Conservation (phyloP, 1,139 yeast genomes). For the Taphrina deformans region DNA sequence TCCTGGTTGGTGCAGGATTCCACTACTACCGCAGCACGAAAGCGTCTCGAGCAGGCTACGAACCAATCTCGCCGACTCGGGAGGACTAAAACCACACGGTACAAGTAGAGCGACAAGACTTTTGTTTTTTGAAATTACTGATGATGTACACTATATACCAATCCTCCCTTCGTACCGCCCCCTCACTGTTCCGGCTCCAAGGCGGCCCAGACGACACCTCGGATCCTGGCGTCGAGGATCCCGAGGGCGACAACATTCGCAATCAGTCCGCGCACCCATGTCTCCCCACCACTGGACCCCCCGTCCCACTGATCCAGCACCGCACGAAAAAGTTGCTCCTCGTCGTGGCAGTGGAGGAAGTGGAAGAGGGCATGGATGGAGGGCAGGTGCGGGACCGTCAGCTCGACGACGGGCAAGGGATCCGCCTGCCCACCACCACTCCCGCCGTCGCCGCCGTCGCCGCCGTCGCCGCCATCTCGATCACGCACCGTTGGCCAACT, state of each 20-base stretch:
- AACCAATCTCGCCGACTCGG: neutral
- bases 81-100: neutral
- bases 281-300: neutral
- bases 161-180: no score
- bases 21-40: neutral
- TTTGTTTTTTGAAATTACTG: neutral
- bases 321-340: neutral
- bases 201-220: constrained; percentile 15
- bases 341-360: constrained; percentile 7
- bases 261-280: neutral
- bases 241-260: constrained; percentile 2
- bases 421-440: neutral
- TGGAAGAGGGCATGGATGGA: neutral
- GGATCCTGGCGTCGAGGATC: neutral
- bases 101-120: neutral
- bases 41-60: constrained; percentile 1
- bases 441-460: neutral
- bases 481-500: neutral
- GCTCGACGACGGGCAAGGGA: neutral
- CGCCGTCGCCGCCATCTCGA: neutral
- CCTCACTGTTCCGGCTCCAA: neutral
- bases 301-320: neutral
- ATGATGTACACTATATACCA: neutral
- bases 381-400: neutral
- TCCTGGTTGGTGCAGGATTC: neutral